Evolutionary conservation across 2,329 filamentous ascomycete genomes (phyloP).

Genomic region (Pyrenophora teres): DNA sequence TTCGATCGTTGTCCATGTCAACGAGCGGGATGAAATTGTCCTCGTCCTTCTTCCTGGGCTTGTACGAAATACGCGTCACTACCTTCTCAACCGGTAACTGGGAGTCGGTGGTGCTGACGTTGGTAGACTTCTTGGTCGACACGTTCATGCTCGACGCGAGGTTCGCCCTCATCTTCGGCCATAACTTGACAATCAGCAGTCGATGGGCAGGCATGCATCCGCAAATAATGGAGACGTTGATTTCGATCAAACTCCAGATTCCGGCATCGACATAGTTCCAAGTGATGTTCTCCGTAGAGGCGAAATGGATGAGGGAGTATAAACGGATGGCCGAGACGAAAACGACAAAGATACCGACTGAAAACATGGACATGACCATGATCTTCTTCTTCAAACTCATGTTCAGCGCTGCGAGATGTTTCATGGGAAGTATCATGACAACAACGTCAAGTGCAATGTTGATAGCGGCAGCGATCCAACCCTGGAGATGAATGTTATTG

Average conservation of each 20-base stretch:
- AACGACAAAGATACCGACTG: constrained; percentile 48
- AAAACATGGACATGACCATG: constrained; percentile 45
- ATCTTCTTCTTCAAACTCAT: constrained; percentile 42
- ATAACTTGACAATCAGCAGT: constrained; percentile 18
- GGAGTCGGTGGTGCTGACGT: neutral
- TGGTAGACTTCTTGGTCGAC: constrained; percentile 2
- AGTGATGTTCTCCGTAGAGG: constrained; percentile 47
- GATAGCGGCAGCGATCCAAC: constrained; percentile 36
- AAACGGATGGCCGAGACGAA: constrained; percentile 50
- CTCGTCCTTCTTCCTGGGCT: constrained; percentile 24
- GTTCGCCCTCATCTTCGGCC: constrained; percentile 21
- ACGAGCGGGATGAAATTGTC: constrained; percentile 28
- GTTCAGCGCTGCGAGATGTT: constrained; percentile 36
- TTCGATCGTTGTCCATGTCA: constrained; percentile 21
- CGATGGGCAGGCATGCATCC: constrained; percentile 49
- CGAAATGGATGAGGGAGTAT: constrained; percentile 49
- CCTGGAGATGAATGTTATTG: constrained; percentile 41
- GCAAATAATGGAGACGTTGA: constrained; percentile 41
- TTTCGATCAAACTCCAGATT: constrained; percentile 50
- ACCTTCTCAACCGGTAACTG: constrained; percentile 5
- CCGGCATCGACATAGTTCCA: constrained; percentile 48
- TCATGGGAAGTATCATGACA: constrained; percentile 42
- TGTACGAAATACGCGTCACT: constrained; percentile 14
- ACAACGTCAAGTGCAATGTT: constrained; percentile 39
- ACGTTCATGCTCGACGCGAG: constrained; percentile 11